Evolutionary conservation across 1,284 basidiomycete genomes (phyloP).

Genomic region (Fomitopsis palustris): DNA sequence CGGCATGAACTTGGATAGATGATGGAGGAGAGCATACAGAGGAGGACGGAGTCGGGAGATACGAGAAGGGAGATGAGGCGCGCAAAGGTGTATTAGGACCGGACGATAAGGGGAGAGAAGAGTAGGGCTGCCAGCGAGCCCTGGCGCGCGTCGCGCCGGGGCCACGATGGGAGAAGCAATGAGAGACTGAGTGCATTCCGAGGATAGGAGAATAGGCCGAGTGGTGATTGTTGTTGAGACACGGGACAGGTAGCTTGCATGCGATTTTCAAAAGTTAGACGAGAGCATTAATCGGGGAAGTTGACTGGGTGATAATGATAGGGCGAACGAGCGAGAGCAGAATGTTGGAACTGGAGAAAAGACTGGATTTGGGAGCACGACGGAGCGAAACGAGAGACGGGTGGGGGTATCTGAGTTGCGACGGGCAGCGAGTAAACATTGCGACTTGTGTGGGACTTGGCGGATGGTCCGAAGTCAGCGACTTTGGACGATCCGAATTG

Average conservation of each 20-base stretch:
- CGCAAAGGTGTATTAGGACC: constrained; percentile 34
- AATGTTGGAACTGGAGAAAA: constrained; percentile 2
- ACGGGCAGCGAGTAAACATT: constrained; percentile 21
- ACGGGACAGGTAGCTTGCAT: constrained; percentile 10
- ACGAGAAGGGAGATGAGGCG: constrained; percentile 38
- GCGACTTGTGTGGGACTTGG: constrained; percentile 12
- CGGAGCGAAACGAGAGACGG: constrained; percentile 15
- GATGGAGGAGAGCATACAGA: constrained; percentile 47
- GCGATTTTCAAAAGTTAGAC: constrained; percentile 19
- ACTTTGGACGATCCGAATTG: constrained; percentile 30
- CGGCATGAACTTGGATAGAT: constrained; percentile 25
- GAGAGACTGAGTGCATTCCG: constrained; percentile 53
- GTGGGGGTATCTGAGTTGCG: constrained; percentile 19
- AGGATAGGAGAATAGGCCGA: constrained; percentile 17
- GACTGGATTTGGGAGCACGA: not conserved
- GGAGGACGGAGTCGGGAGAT: constrained; percentile 59
- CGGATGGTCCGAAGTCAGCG: constrained; percentile 30
- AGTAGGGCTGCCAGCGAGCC: constrained; percentile 75
- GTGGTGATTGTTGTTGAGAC: constrained; percentile 17
- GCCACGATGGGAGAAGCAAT: constrained; percentile 65
- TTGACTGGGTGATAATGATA: constrained; percentile 23
- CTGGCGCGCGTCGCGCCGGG: constrained; percentile 60
- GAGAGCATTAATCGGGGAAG: constrained; percentile 22
- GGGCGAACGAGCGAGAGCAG: constrained; percentile 3
- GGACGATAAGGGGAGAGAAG: constrained; percentile 33